Percentiles rank a stretch among this genome's conserved stretches.
Evolutionary conservation across 257 asterid species (phyloP).

Genomic region (Sherardia arvensis): DNA sequence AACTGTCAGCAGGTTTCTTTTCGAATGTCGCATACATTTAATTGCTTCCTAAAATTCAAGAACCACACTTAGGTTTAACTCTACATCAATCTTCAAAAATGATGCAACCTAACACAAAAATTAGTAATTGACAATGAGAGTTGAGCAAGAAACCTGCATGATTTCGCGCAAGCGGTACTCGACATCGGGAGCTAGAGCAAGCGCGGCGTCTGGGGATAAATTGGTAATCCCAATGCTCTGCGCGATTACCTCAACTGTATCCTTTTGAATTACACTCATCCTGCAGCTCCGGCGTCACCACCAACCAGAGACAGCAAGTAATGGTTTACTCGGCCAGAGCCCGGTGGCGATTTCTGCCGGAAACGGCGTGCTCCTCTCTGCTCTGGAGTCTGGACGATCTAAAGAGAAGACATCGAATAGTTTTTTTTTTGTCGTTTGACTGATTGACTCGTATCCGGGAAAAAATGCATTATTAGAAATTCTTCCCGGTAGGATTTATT

Average conservation of each 20-base stretch:
- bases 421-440: too few relatives aligned
- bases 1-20: conserved; percentile 71
- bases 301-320: background rate
- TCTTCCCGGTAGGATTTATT: too few relatives aligned
- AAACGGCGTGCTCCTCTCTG: too few relatives aligned
- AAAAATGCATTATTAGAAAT: too few relatives aligned
- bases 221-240: conserved; percentile 83
- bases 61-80: conserved; percentile 1
- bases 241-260: conserved; percentile 76
- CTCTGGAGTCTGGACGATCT: too few relatives aligned
- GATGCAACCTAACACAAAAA: background rate
- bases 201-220: conserved; percentile 69
- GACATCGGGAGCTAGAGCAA: conserved; percentile 83
- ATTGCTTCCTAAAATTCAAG: conserved; percentile 63
- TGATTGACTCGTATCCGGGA: too few relatives aligned
- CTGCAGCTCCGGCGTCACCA: background rate
- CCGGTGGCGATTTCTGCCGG: too few relatives aligned
- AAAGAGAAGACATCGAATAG: too few relatives aligned
- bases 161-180: conserved; percentile 90
- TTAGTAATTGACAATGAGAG: background rate
- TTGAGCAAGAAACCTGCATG: conserved; percentile 58
- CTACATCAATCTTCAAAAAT: background rate
- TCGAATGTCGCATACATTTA: conserved; percentile 97
- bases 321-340: too few relatives aligned
- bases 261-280: conserved; percentile 83